Percentiles rank a stretch among this genome's conserved stretches.
Evolutionary conservation across 2,329 filamentous ascomycete genomes (phyloP).

Genomic region (Trichoderma hamatum): DNA sequence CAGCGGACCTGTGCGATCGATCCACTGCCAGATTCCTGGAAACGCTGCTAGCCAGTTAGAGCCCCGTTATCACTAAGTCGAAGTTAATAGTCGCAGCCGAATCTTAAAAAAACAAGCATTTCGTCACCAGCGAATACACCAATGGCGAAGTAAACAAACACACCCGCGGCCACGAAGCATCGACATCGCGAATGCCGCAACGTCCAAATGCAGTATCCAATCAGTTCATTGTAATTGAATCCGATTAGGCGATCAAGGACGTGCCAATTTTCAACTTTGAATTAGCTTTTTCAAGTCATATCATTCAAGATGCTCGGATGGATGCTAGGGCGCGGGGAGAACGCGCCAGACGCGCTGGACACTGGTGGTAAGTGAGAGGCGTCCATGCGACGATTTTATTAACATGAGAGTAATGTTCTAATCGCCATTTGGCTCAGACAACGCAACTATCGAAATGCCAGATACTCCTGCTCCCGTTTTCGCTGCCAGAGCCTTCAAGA

Average conservation of each 20-base stretch:
- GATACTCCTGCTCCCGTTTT: slow-evolving; percentile 70
- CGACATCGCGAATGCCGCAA: not conserved
- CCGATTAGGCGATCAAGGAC: not conserved
- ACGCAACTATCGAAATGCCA: slow-evolving; percentile 57
- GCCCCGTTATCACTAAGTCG: not conserved
- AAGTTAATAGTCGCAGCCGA: not conserved
- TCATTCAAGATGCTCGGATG: slow-evolving; percentile 57
- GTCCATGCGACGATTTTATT: not conserved
- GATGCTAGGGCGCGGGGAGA: slow-evolving; percentile 55
- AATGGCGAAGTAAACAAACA: slow-evolving; percentile 25
- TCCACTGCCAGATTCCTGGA: slow-evolving; percentile 9
- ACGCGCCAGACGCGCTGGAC: slow-evolving; percentile 41
- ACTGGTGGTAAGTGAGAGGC: slow-evolving; percentile 37
- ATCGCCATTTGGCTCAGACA: slow-evolving; percentile 37
- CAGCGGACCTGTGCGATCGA: slow-evolving; percentile 13
- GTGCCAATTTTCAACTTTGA: not conserved
- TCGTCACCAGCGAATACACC: slow-evolving; percentile 23
- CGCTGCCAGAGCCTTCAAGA: slow-evolving; percentile 66
- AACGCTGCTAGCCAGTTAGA: slow-evolving; percentile 20
- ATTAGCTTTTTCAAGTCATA: not conserved
- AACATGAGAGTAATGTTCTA: not conserved
- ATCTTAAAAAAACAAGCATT: slow-evolving; percentile 14
- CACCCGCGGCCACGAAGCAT: not conserved
- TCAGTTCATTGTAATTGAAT: not conserved
- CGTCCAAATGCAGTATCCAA: not conserved